Evolutionary conservation across 108 stramenopile genomes (phyloP).

Genomic region (Bacterosira constricta): DNA sequence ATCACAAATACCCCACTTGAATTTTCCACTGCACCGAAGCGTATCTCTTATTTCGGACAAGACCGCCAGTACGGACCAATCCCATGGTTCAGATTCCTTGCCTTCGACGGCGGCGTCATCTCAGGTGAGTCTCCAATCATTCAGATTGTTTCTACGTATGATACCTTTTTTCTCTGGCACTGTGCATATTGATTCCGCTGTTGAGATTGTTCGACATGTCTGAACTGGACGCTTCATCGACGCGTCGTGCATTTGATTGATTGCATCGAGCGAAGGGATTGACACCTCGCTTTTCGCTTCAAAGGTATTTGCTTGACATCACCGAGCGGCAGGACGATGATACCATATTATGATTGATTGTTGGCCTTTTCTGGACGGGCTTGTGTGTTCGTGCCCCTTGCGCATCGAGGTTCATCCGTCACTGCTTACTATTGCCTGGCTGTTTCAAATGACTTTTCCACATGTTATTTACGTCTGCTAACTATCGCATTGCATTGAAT

Average conservation of each 20-base stretch:
- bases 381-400: too few species aligned
- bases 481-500: not conserved
- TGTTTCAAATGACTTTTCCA: not conserved
- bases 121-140: not conserved
- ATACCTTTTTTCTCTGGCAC: not conserved
- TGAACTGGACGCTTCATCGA: not conserved
- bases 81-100: conserved; percentile 4
- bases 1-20: not conserved
- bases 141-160: not conserved
- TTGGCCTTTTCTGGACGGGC: too few species aligned
- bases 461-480: not conserved
- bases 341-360: too few species aligned
- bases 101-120: conserved; percentile 13
- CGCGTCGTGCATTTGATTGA: not conserved
- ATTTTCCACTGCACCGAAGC: conserved; percentile 27
- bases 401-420: too few species aligned
- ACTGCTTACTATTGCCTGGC: not conserved
- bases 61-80: not conserved
- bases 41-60: conserved; percentile 4
- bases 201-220: not conserved
- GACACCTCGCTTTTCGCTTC: too few species aligned
- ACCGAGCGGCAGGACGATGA: too few species aligned
- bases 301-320: too few species aligned
- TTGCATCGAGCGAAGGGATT: too few species aligned
- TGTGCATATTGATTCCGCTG: conserved; percentile 3